A percentile compares a stretch with the other conserved stretches of the same genome.
Conservation (phyloP, 768 basidiomycete species). For the Tylopilus balloui region DNA sequence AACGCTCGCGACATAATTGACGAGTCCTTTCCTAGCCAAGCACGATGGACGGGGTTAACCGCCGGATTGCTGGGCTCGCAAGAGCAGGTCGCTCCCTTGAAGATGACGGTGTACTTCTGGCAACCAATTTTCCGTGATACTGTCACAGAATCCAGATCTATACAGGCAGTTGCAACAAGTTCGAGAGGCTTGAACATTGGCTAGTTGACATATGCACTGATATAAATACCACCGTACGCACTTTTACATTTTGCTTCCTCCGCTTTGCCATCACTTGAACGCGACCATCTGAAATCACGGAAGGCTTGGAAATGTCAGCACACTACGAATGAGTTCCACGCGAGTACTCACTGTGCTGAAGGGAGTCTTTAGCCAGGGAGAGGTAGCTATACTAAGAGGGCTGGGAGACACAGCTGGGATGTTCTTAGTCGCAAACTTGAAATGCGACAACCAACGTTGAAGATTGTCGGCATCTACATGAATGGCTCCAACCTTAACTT, state of each 20-base stretch:
- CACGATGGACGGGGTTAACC: constrained; percentile 41
- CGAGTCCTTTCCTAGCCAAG: constrained; percentile 51
- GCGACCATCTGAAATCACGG: constrained; percentile 13
- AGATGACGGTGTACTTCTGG: constrained; percentile 39
- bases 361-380: constrained; percentile 29
- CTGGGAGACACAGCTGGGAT: not conserved
- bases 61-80: constrained; percentile 48
- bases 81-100: constrained; percentile 39
- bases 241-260: constrained; percentile 19
- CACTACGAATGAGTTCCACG: not conserved
- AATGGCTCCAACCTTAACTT: constrained; percentile 44
- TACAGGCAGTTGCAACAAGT: constrained; percentile 36
- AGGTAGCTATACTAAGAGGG: constrained; percentile 5
- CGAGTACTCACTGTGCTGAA: constrained; percentile 21
- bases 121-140: constrained; percentile 36
- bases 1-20: constrained; percentile 40
- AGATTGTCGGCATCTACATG: constrained; percentile 44
- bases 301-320: constrained; percentile 18
- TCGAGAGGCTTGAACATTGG: constrained; percentile 16
- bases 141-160: constrained; percentile 47
- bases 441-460: constrained; percentile 11
- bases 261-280: constrained; percentile 9
- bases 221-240: constrained; percentile 3
- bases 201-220: not conserved
- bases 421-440: constrained; percentile 6